Evolutionary conservation across 495 filamentous ascomycete species (phyloP).

Genomic region (Xylaria intraflava): DNA sequence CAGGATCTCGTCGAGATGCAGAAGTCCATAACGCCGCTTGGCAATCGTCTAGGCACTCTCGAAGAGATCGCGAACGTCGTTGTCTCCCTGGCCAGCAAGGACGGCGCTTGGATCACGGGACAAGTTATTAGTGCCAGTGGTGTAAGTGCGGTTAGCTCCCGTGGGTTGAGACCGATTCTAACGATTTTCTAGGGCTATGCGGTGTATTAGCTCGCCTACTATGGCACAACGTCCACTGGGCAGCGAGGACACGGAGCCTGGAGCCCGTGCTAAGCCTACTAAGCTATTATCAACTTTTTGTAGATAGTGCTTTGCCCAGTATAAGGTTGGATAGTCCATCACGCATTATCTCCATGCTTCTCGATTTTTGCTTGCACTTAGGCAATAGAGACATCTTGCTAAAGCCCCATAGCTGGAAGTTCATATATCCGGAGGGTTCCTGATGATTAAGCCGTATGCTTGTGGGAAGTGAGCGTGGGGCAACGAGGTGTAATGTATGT

Average conservation of each 20-base stretch:
- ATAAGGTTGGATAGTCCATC: no score
- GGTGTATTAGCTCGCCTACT: not conserved
- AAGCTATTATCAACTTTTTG: not conserved
- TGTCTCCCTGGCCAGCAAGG: conserved; percentile 43
- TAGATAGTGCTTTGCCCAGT: no score
- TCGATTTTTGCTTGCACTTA: not conserved
- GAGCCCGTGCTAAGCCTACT: not conserved
- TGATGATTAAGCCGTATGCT: not conserved
- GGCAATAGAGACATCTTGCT: not conserved
- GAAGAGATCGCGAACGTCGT: conserved; percentile 56
- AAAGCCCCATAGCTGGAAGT: not conserved
- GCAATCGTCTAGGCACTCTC: conserved; percentile 48
- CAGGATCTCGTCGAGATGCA: conserved; percentile 50
- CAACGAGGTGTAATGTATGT: not conserved
- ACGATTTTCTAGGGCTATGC: not conserved
- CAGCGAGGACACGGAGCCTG: not conserved
- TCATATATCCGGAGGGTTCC: not conserved
- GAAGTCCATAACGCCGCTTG: conserved; percentile 43
- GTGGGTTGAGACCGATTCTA: not conserved
- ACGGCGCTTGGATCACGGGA: conserved; percentile 54
- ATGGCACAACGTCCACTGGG: not conserved
- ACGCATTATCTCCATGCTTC: not conserved
- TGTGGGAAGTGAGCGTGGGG: not conserved
- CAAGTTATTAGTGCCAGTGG: conserved; percentile 55
- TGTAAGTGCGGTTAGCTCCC: conserved; percentile 16